phyloP scores from a whole-genome alignment of 2,329 filamentous ascomycete species.

The Trichoderma lentiforme region DNA sequence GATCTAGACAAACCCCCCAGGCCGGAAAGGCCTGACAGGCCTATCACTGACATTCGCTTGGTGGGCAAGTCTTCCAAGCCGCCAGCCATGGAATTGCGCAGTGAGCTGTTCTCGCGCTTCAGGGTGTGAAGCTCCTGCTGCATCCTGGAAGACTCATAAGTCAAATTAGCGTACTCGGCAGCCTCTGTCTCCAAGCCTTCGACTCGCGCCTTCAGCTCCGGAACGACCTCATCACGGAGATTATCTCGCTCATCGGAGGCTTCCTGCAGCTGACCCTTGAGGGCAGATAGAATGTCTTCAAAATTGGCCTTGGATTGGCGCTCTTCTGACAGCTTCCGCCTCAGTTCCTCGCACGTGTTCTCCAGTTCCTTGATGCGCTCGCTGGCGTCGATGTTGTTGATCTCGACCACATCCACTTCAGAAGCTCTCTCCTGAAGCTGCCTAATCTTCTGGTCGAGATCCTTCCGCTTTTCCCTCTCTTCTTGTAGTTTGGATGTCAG shows the following conservation, averaged over 20 bases:
- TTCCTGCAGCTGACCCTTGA: slow-evolving; percentile 77
- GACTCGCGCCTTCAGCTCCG: slow-evolving; percentile 70
- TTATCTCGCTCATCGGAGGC: slow-evolving; percentile 88
- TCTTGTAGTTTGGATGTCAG: slow-evolving; percentile 84
- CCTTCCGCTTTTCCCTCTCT: slow-evolving; percentile 71
- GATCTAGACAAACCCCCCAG: slow-evolving; percentile 55
- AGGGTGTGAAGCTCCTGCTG: slow-evolving; percentile 79
- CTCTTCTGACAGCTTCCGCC: slow-evolving; percentile 79
- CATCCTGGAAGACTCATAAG: slow-evolving; percentile 79
- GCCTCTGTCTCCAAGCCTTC: slow-evolving; percentile 76
- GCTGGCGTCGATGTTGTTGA: slow-evolving; percentile 54
- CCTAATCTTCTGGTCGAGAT: slow-evolving; percentile 80
- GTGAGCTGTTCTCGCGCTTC: slow-evolving; percentile 61
- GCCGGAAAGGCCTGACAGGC: neutral
- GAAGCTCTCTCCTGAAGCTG: slow-evolving; percentile 76
- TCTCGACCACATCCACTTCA: slow-evolving; percentile 53
- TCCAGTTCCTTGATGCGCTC: slow-evolving; percentile 75
- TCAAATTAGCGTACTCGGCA: slow-evolving; percentile 66
- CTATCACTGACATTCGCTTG: slow-evolving; percentile 33
- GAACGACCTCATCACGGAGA: slow-evolving; percentile 81
- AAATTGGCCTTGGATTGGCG: slow-evolving; percentile 87
- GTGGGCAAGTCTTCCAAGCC: slow-evolving; percentile 21
- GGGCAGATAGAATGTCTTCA: slow-evolving; percentile 81
- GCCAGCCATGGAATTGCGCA: slow-evolving; percentile 40
- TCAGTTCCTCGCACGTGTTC: slow-evolving; percentile 73